These are phyloP conservation scores for Mercurialis annua DNA, from an alignment of 345 rosid species.

Conservation along the genomic window DNA sequence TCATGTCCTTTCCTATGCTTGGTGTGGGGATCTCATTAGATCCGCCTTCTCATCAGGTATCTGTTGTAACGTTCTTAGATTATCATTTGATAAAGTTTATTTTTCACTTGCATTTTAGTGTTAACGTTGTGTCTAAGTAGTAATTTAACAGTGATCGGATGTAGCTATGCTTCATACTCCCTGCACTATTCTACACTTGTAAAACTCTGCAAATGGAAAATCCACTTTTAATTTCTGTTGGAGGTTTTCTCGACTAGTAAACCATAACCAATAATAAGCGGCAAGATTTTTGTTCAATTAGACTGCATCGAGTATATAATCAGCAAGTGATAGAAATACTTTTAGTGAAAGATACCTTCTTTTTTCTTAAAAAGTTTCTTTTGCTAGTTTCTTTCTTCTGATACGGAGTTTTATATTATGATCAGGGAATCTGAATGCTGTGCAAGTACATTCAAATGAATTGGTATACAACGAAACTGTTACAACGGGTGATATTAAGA, in stretches of 20 bases:
- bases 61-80: background rate
- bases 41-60: slow-evolving; percentile 26
- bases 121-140: background rate
- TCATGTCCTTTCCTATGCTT: slow-evolving; percentile 19
- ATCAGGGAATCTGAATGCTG: slow-evolving; percentile 9
- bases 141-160: background rate
- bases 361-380: background rate
- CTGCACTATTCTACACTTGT: too few species aligned
- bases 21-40: slow-evolving; percentile 24
- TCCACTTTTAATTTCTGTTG: too few species aligned
- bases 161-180: background rate
- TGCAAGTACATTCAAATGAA: slow-evolving; percentile 23
- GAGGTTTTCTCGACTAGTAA: background rate
- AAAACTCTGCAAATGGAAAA: too few species aligned
- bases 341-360: background rate
- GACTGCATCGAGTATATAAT: background rate
- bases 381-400: background rate
- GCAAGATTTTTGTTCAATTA: too few species aligned
- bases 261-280: too few species aligned
- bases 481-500: slow-evolving; percentile 17
- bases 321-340: background rate
- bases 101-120: background rate
- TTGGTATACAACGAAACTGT: slow-evolving; percentile 9
- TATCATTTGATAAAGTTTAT: background rate
- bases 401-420: background rate